Evolutionary conservation across 192 early-diverging fungal genomes (phyloP), one percentile per base, ranked within the genome.

Genomic region (Gigaspora rosea): DNA sequence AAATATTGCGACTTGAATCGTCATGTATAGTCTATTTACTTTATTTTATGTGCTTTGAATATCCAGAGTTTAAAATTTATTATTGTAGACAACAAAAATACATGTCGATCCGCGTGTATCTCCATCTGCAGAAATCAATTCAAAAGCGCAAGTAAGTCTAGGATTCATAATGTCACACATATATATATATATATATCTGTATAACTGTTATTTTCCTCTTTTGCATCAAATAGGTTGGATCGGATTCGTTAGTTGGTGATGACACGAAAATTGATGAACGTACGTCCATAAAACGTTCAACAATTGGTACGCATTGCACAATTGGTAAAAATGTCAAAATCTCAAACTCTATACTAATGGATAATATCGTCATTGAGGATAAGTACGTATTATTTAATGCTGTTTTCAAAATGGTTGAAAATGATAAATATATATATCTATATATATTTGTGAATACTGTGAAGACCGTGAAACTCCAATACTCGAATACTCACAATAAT

Each of bases 241-340:
- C 85, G 8, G 95, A 27, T 1, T 27, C 27, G 27, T 27, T 27
- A 27, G 27, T 27, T 27, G 27, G 27, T 27, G 27, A 27, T 46
- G 89, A 91, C 58, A 92, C 96, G 57, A 93, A 91, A 81, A 91
- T 99, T 62, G 96, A 91, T 51, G 96, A 98, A 73, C 87, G 94
- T 32, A 94, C 94, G n/a, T 92, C 92, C 6, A 90, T 99, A 59
- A 98, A 98, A 83, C 94, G 94, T 73, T 95, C 95, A 20, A 90
- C 95, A 16, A 91, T 99, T 59, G 98, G 98, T 49, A 88, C 92
- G 32, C 96, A 98, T 83, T 94, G 95, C 77, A 81, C 88, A n/a
- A 95, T 99, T 86, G 98, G 98, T 33, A 95, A 94, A 81, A 94
- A 95, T 71, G 95, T 97, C 80, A 98, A 98, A 80, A 94, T 99